Percentiles rank a stretch among this genome's conserved stretches.
These are phyloP conservation scores for Peribolospora baueri DNA, from an alignment of 768 basidiomycete species.

Conservation along the genomic window DNA sequence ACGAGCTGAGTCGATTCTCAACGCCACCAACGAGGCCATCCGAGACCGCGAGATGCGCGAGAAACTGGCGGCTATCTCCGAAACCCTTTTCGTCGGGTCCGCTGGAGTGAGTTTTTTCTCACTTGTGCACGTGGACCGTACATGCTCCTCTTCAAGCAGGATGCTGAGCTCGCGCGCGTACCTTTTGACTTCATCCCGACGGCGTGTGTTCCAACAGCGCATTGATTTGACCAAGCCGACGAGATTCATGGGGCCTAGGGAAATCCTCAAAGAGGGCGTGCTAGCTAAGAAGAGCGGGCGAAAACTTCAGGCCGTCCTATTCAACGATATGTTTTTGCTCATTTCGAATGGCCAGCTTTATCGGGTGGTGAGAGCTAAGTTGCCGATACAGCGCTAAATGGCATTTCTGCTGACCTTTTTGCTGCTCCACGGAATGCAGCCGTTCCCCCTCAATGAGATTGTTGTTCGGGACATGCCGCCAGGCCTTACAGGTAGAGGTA, in stretches of 20 bases:
- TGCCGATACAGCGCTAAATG: background rate
- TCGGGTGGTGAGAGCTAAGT: constrained; percentile 12
- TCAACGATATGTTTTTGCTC: constrained; percentile 70
- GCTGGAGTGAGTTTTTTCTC: constrained; percentile 28
- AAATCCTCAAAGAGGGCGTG: constrained; percentile 51
- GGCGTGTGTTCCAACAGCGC: constrained; percentile 17
- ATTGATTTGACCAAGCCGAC: constrained; percentile 82
- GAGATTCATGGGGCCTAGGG: constrained; percentile 53
- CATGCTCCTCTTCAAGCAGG: no score
- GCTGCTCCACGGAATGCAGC: constrained; percentile 6
- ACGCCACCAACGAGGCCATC: constrained; percentile 67
- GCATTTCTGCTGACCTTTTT: background rate
- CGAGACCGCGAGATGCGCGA: constrained; percentile 58
- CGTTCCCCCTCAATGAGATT: constrained; percentile 15
- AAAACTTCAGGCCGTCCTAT: constrained; percentile 51
- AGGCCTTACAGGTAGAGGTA: constrained; percentile 5
- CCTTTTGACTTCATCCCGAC: background rate
- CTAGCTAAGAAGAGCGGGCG: constrained; percentile 65
- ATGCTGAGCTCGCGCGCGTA: no score
- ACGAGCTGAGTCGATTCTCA: constrained; percentile 47
- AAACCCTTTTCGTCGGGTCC: constrained; percentile 52
- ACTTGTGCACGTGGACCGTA: background rate
- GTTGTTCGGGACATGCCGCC: constrained; percentile 5
- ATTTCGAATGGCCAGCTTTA: constrained; percentile 27
- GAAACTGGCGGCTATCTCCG: constrained; percentile 46